phyloP scores from a whole-genome alignment of 495 filamentous ascomycete species.

The Lepidopterella palustris region DNA sequence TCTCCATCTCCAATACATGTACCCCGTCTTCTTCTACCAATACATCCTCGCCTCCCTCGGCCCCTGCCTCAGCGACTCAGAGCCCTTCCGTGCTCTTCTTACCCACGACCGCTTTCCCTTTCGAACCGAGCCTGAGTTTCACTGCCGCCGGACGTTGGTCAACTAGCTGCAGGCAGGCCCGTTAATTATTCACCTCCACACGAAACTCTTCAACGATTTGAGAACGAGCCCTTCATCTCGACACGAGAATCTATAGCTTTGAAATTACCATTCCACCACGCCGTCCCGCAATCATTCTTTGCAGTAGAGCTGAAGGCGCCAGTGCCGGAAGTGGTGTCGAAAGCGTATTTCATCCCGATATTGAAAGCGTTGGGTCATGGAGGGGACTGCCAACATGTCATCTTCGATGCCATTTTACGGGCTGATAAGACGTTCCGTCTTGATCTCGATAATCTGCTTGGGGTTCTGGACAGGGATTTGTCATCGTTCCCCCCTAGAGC shows the following conservation, averaged over 20 bases:
- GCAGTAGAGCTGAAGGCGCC: not conserved
- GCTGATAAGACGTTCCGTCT: not conserved
- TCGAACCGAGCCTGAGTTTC: constrained; percentile 1
- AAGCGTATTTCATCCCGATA: not conserved
- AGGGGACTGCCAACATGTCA: not conserved
- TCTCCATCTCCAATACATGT: not conserved
- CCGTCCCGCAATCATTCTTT: not conserved
- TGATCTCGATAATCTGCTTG: not conserved
- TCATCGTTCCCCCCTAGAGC: not conserved
- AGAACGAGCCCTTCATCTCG: not conserved
- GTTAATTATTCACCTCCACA: not conserved
- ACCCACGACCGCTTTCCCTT: not conserved
- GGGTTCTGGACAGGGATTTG: not conserved
- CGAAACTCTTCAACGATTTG: not conserved
- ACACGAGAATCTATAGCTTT: not conserved
- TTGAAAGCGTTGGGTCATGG: not conserved
- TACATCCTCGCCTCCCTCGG: not conserved
- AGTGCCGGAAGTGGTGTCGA: not conserved
- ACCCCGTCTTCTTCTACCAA: not conserved
- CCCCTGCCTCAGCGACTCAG: not conserved
- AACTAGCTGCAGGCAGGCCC: not conserved
- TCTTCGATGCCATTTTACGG: not conserved
- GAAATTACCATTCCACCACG: not conserved
- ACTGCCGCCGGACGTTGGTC: not conserved
- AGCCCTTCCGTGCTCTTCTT: not conserved